phyloP scores from a whole-genome alignment of 2,329 filamentous ascomycete genomes.

The Aspergillus eucalypticola region DNA sequence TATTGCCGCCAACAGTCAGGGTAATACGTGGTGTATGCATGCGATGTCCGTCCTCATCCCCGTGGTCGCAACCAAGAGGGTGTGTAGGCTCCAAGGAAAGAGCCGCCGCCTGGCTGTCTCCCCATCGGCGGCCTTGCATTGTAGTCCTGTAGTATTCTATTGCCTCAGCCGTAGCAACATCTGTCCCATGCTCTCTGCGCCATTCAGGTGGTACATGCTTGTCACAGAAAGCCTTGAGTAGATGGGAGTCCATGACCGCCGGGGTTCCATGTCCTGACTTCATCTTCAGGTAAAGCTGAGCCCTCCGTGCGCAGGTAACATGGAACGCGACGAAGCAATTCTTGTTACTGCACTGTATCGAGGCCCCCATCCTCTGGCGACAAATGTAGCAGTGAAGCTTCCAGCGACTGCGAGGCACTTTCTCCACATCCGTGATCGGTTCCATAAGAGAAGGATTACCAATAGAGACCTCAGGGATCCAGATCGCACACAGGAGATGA shows the following conservation, averaged over 20 bases:
- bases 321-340: slow-evolving; percentile 97
- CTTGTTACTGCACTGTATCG: slow-evolving; percentile 97
- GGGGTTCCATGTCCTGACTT: slow-evolving; percentile 82
- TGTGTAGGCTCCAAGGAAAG: slow-evolving; percentile 76
- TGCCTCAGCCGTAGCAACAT: slow-evolving; percentile 75
- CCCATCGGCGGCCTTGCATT: slow-evolving; percentile 89
- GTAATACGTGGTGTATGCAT: slow-evolving; percentile 51
- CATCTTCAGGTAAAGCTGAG: slow-evolving; percentile 90
- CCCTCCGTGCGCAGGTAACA: slow-evolving; percentile 88
- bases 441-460: slow-evolving; percentile 98
- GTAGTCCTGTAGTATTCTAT: slow-evolving; percentile 86
- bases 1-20: slow-evolving; percentile 57
- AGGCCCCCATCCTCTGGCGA: slow-evolving; percentile 95
- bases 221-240: slow-evolving; percentile 93
- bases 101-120: slow-evolving; percentile 82
- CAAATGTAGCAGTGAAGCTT: slow-evolving; percentile 95
- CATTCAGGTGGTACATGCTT: slow-evolving; percentile 91
- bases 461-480: slow-evolving; percentile 95
- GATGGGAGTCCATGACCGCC: slow-evolving; percentile 74
- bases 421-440: slow-evolving; percentile 95
- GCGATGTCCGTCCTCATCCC: slow-evolving; percentile 46
- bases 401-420: slow-evolving; percentile 93
- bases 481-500: slow-evolving; percentile 93
- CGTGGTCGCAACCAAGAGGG: slow-evolving; percentile 56
- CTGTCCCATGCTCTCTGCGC: slow-evolving; percentile 79